Conservation (phyloP, 1,284 basidiomycete genomes). For the Rhodotorula sp. region DNA sequence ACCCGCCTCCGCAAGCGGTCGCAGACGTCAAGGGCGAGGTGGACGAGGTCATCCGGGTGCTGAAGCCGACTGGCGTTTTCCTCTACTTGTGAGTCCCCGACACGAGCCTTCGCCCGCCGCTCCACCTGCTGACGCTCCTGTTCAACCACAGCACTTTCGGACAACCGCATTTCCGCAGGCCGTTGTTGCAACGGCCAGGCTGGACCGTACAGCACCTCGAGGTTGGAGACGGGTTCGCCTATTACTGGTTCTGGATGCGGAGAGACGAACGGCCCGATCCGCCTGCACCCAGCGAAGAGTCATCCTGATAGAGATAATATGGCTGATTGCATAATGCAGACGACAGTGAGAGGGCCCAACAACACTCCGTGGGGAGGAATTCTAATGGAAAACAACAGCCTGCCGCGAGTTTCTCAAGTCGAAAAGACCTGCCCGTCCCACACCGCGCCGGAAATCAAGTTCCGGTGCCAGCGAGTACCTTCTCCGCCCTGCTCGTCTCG, state of each 20-base stretch:
- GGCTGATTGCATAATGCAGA: background rate
- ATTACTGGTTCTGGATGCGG: slow-evolving; percentile 29
- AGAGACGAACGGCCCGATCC: background rate
- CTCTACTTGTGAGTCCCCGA: slow-evolving; percentile 15
- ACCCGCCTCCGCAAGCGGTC: slow-evolving; percentile 74
- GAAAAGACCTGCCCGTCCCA: slow-evolving; percentile 61
- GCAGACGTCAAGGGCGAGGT: slow-evolving; percentile 76
- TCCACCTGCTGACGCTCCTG: background rate
- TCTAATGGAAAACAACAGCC: background rate
- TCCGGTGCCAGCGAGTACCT: slow-evolving; percentile 65
- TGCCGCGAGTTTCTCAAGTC: background rate
- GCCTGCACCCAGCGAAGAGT: background rate
- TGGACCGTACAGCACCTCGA: slow-evolving; percentile 28
- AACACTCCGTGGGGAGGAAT: background rate
- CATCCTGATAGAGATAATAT: background rate
- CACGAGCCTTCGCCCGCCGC: background rate
- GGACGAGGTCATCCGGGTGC: slow-evolving; percentile 62
- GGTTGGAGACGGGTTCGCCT: slow-evolving; percentile 33
- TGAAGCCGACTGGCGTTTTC: slow-evolving; percentile 21
- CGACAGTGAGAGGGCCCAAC: background rate
- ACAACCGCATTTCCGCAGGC: slow-evolving; percentile 35
- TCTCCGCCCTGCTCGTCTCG: slow-evolving; percentile 64
- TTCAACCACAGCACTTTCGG: slow-evolving; percentile 12
- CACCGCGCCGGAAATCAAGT: slow-evolving; percentile 63
- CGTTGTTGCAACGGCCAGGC: slow-evolving; percentile 26